Conservation (phyloP, 225 moss, liverwort and hornwort genomes). For the Pseudisothecium myosuroides region DNA sequence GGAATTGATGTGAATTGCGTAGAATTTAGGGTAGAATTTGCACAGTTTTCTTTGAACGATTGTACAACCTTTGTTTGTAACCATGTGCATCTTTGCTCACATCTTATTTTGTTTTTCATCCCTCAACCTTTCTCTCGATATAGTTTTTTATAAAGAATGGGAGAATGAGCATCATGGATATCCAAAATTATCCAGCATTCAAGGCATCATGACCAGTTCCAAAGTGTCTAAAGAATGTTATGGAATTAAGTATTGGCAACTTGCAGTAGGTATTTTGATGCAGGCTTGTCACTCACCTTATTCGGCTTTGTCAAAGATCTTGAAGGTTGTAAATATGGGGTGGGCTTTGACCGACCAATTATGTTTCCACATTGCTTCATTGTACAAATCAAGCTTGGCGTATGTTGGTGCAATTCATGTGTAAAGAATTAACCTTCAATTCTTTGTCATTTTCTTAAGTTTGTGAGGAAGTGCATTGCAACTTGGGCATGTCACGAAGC, state of each 20-base stretch:
- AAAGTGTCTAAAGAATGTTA: neutral
- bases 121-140: neutral
- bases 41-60: neutral
- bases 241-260: neutral
- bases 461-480: neutral
- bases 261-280: neutral
- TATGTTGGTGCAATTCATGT: neutral
- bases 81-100: neutral
- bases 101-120: neutral
- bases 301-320: neutral
- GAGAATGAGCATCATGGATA: neutral
- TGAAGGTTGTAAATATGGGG: neutral
- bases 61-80: neutral
- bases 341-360: neutral
- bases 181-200: neutral
- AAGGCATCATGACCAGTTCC: neutral
- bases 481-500: neutral
- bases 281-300: neutral
- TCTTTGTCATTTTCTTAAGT: neutral
- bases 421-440: neutral
- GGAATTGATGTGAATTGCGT: neutral
- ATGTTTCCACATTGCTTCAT: slow-evolving; percentile 31
- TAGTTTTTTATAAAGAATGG: neutral
- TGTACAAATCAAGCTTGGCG: neutral
- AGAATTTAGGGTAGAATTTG: neutral